Conservation (phyloP, 208 protist genomes). For the Acanthamoeba lugdunensis region DNA sequence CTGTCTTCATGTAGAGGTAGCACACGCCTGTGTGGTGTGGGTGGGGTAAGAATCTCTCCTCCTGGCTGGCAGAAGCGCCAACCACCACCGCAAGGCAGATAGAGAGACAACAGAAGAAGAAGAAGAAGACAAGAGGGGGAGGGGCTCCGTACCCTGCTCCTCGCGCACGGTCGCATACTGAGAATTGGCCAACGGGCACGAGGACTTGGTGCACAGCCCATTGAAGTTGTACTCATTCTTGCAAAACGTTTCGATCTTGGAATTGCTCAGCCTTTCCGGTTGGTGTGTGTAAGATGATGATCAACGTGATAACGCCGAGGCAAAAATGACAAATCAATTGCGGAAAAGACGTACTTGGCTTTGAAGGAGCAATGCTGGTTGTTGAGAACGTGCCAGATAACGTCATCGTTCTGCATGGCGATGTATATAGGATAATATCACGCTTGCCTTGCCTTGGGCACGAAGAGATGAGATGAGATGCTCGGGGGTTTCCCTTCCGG, state of each 20-base stretch:
- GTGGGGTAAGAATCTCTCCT: too few species aligned
- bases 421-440: not conserved
- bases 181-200: constrained; percentile 97
- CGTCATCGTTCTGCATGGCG: constrained; percentile 86
- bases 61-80: too few species aligned
- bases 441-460: too few species aligned
- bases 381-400: constrained; percentile 93
- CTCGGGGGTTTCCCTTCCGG: not conserved
- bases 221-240: constrained; percentile 98
- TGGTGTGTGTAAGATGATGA: not conserved
- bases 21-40: constrained; percentile 74
- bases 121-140: not conserved
- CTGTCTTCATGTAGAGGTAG: constrained; percentile 98
- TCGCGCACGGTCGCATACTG: constrained; percentile 98
- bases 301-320: not conserved
- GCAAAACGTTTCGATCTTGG: constrained; percentile 94
- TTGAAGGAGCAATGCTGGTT: constrained; percentile 92
- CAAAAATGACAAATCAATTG: not conserved
- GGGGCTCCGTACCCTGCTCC: constrained; percentile 91
- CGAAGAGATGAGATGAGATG: too few species aligned
- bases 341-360: constrained; percentile 79
- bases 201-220: constrained; percentile 95
- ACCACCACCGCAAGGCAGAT: too few species aligned
- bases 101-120: not conserved
- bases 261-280: constrained; percentile 74